Base-by-base conservation (phyloP, 2,329 filamentous ascomycete species). In the Hirsutella minnesotensis region DNA sequence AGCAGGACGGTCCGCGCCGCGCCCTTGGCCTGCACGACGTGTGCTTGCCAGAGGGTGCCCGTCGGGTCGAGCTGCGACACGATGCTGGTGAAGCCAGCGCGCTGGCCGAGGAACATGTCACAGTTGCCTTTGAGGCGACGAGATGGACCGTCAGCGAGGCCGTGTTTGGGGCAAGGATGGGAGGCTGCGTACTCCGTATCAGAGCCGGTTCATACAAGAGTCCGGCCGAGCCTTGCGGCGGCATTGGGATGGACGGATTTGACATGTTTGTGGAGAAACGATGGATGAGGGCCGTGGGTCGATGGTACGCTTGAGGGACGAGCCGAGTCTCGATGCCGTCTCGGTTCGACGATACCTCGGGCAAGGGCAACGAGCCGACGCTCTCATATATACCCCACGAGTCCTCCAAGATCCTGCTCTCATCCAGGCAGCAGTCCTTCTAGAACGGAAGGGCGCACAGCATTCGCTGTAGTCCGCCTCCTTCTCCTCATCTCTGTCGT, bases 1-100 rank as follows among this genome's bases (percentile, higher is more conserved):
- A 67, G 49, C 13, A 62, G 46, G 16, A 50, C 53, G 21, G 50
- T 50, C 12, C 58, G 57, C 24, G 48, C 48, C 38, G 53, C 51
- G 15, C 37, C 41, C 36, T 56, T 50, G 9, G 47, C 52, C 46
- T 53, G 53, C 39, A 59, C 39, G 30, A 58, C 46, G 31, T 51
- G 52, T 35, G 47, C 49, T 27, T 49, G 46, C 56, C 56, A 58
- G 36, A 20, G 18, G 27, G 47, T 47, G 29, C 48, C 49, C n/a
- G 47, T 45, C 18, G 42, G 33, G 30, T 54, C 51, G 39, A 53
- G 43, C 38, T 52, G 44, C 13, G 54, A 53, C 24, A 51, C 41
- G 27, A 61, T 40, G 13, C 53, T 45, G 40, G 59, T 40, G 10
- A 48, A 33, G 39, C 44, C 45, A 22, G 52, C 24, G 7, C 7